Evolutionary conservation across 2,329 filamentous ascomycete species (phyloP), one percentile per base, ranked within the genome.

Genomic region (Colletotrichum sp.): DNA sequence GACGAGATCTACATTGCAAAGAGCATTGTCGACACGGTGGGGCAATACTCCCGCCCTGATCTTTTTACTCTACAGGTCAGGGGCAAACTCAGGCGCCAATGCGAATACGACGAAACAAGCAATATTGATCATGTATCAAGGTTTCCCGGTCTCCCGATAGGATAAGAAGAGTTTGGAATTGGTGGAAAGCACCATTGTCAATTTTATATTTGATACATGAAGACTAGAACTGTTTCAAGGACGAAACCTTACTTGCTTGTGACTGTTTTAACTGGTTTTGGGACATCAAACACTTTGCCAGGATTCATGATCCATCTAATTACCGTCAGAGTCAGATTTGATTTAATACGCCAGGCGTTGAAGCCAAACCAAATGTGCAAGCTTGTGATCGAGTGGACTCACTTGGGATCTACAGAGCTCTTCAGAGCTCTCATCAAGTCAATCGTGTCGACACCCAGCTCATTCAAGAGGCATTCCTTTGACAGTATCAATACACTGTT

Each of bases 341-440:
- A 44, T 6, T 3, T 18, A n/a, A 18, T 5, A 5, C 5, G 16
- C 16, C 36, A 44, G 36, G 8, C 36, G 16, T 44, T 6, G 16
- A n/a, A 39, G 36, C 16, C 36, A 39, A 9, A 18, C 36, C 8
- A 44, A 44, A 18, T 9, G 4, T 39, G 16, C 0, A 18, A 39
- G 36, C 1, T 5, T 39, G 36, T 3, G 36, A 39, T 3, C 0
- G 36, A 39, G 36, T 44, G 36, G 8, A 79, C 82, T 68, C 72
- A 83, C 82, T 82, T 83, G 3, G 93, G 93, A 84, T 94, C 93
- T 44, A 94, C 84, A 6, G 92, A 88, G 16, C 85, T 83, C 81
- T 94, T 94, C 78, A 94, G 85, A 76, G 88, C 90, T 78, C 90
- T 91, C 93, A 94, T 94, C 9, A 93, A 88, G 39, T 89, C 89